Evolutionary conservation across 768 basidiomycete genomes (phyloP).

Genomic region (Terana coerulea): DNA sequence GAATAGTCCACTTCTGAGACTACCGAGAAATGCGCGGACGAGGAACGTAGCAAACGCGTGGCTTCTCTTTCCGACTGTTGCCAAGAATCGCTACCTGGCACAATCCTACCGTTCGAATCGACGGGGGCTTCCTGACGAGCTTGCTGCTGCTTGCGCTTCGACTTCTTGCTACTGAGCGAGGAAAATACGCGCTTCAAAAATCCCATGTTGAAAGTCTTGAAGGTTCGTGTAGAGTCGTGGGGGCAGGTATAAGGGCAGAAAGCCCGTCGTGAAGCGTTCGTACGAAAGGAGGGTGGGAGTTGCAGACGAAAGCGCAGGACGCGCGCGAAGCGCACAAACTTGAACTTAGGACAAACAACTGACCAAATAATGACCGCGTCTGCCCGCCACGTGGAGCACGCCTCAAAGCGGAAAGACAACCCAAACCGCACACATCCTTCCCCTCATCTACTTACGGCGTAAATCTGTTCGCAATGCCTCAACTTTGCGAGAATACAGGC

Average conservation of each 20-base stretch:
- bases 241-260: not conserved
- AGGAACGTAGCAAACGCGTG: slow-evolving; percentile 60
- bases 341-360: slow-evolving; percentile 13
- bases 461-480: slow-evolving; percentile 7
- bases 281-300: not conserved
- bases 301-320: slow-evolving; percentile 4
- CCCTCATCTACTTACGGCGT: not conserved
- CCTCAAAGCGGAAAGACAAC: too few relatives aligned
- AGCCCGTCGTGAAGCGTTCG: slow-evolving; percentile 6
- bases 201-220: slow-evolving; percentile 42
- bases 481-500: slow-evolving; percentile 17
- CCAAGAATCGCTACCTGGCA: slow-evolving; percentile 13
- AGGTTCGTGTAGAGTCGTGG: slow-evolving; percentile 10
- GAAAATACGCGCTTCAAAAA: slow-evolving; percentile 70
- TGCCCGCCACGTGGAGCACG: not conserved
- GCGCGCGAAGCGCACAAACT: slow-evolving; percentile 4
- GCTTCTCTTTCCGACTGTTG: slow-evolving; percentile 44
- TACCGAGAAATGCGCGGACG: slow-evolving; percentile 62
- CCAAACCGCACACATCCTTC: not conserved
- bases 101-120: slow-evolving; percentile 21
- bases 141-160: slow-evolving; percentile 40
- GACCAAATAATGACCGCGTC: slow-evolving; percentile 10
- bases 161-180: slow-evolving; percentile 64
- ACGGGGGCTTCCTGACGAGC: slow-evolving; percentile 22
- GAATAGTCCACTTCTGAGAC: slow-evolving; percentile 53